Evolutionary conservation across 805 yeast species (phyloP).

Genomic region (Nakazawaea holstii): DNA sequence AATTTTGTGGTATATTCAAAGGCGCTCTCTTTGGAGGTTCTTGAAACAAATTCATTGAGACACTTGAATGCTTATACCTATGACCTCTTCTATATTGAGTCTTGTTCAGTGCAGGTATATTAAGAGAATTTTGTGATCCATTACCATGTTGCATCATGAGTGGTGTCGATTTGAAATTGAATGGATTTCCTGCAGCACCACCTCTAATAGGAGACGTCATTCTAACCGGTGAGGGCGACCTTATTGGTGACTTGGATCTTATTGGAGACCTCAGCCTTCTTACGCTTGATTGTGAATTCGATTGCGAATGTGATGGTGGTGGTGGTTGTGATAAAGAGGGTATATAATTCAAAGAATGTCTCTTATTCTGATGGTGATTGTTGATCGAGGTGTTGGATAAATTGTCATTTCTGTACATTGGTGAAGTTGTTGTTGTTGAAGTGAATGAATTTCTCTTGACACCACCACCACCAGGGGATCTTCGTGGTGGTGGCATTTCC

Average conservation of each 20-base stretch:
- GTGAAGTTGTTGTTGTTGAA: neutral
- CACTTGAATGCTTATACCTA: conserved; percentile 92
- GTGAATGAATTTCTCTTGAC: neutral
- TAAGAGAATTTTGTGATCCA: conserved; percentile 14
- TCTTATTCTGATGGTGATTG: neutral
- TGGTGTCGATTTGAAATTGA: conserved; percentile 59
- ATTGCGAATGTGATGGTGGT: conserved; percentile 7
- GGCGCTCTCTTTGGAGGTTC: conserved; percentile 80
- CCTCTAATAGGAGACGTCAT: conserved; percentile 27
- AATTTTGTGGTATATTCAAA: conserved; percentile 51
- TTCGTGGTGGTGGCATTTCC: conserved; percentile 1
- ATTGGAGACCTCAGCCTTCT: conserved; percentile 19
- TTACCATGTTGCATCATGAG: conserved; percentile 25
- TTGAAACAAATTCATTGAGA: conserved; percentile 91
- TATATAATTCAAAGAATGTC: conserved; percentile 7
- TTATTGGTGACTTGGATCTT: conserved; percentile 21
- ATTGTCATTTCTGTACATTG: conserved; percentile 3
- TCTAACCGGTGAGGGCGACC: conserved; percentile 21
- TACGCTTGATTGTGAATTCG: conserved; percentile 4
- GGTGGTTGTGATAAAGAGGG: conserved; percentile 8
- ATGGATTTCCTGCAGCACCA: conserved; percentile 37
- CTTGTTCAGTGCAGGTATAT: conserved; percentile 21
- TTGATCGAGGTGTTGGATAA: conserved; percentile 2
- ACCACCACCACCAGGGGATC: neutral
- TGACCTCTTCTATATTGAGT: conserved; percentile 89